Conservation (phyloP, 2,329 filamentous ascomycete species). For the Bipolaris bicolor region DNA sequence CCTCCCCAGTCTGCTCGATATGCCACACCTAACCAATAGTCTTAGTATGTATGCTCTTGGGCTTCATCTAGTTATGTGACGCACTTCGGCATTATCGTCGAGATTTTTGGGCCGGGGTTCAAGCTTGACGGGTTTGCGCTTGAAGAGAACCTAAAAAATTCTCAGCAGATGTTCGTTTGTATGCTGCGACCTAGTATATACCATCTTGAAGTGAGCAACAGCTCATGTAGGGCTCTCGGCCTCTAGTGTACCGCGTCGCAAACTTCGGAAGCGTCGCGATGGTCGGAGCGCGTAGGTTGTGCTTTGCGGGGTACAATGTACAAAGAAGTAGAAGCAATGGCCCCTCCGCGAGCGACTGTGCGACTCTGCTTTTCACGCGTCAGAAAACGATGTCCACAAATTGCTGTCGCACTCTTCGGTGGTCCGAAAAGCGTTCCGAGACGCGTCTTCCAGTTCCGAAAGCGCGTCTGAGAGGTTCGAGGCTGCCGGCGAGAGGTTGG, state of each 20-base stretch:
- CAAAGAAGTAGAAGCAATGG: slow-evolving; percentile 11
- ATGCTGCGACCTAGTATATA: slow-evolving; percentile 26
- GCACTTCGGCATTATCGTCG: slow-evolving; percentile 83
- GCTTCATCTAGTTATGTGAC: slow-evolving; percentile 33
- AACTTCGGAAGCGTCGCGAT: slow-evolving; percentile 36
- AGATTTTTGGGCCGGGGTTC: slow-evolving; percentile 73
- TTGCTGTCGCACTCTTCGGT: slow-evolving; percentile 38
- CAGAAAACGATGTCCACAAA: slow-evolving; percentile 32
- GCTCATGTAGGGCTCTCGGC: slow-evolving; percentile 40
- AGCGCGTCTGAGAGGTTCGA: slow-evolving; percentile 50
- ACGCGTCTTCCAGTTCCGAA: slow-evolving; percentile 50
- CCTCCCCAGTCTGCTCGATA: slow-evolving; percentile 86
- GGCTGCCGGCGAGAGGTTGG: slow-evolving; percentile 32
- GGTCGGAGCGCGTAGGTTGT: slow-evolving; percentile 20
- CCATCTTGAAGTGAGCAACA: slow-evolving; percentile 39
- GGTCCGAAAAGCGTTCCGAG: slow-evolving; percentile 43
- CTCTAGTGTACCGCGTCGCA: slow-evolving; percentile 35
- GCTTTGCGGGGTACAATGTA: slow-evolving; percentile 3
- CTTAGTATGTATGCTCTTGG: slow-evolving; percentile 36
- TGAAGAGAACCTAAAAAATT: slow-evolving; percentile 79
- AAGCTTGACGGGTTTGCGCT: slow-evolving; percentile 91
- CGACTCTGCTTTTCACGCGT: slow-evolving; percentile 25
- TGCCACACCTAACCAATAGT: slow-evolving; percentile 75
- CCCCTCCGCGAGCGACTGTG: slow-evolving; percentile 16
- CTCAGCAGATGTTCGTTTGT: slow-evolving; percentile 23